These are phyloP conservation scores for Auxenochlorella pyrenoidosa DNA, from an alignment of 139 green algal genomes.

Conservation along the genomic window DNA sequence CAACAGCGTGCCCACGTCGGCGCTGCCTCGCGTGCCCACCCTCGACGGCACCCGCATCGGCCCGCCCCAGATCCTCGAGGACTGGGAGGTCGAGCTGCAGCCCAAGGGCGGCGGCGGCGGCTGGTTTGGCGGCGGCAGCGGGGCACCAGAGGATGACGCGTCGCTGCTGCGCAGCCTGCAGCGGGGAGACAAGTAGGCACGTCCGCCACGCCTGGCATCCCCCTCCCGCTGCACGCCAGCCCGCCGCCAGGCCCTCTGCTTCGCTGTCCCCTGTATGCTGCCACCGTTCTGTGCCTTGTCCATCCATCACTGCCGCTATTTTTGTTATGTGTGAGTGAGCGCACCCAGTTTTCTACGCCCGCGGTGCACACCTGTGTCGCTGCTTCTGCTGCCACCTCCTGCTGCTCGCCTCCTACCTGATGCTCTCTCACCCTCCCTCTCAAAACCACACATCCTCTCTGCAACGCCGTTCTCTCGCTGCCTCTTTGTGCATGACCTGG, in stretches of 20 bases:
- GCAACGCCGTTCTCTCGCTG: background rate
- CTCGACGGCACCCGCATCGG: constrained; percentile 17
- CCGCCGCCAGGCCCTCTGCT: background rate
- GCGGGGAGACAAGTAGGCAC: constrained; percentile 3
- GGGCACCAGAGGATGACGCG: background rate
- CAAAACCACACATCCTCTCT: background rate
- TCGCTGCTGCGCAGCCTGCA: background rate
- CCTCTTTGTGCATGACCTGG: no score
- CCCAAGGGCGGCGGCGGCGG: background rate
- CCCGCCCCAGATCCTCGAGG: constrained; percentile 52
- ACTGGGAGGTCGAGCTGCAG: constrained; percentile 36
- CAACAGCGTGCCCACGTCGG: no score
- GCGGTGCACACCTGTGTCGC: background rate
- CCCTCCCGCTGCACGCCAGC: background rate
- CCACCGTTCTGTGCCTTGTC: background rate
- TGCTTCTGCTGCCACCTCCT: background rate
- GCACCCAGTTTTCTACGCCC: background rate
- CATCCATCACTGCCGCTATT: background rate
- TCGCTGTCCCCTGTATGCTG: background rate
- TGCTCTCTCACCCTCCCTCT: background rate
- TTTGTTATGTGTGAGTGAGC: background rate
- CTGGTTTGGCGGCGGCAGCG: constrained; percentile 3
- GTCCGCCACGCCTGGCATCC: background rate
- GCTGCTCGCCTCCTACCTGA: background rate
- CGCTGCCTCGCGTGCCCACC: no score